Base-by-base conservation (phyloP, 2,329 filamentous ascomycete species). In the Cladophialophora chaetospira region DNA sequence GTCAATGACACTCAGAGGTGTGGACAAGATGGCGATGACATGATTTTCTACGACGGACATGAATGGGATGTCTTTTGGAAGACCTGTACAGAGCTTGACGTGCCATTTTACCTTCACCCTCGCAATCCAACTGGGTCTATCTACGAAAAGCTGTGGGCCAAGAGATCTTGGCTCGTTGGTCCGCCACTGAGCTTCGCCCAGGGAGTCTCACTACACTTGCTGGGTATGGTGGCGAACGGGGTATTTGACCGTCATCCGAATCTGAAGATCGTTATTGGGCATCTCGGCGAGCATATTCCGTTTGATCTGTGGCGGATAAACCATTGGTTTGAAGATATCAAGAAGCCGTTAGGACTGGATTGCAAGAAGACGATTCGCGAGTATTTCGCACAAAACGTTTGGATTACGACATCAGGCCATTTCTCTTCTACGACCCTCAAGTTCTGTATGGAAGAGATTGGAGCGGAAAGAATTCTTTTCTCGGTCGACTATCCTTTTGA, bases 1-100 rank as follows among this genome's bases (percentile, higher is more conserved):
- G 77, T 88, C 44, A 85, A 85, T 65, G 82, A 86, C 66, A 82
- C 78, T 2, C 85, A 88, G 65, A 78, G 80, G 25, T 76, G 81
- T 11, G 83, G 82, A 2, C 2, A 38, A 9, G 80, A 85, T 55
- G 83, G 83, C 31, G 82, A 85, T 54, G 78, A 79, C 21, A 81
- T 84, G 74, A 73, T 87, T 67, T 87, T 86, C 72, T 88, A 87
- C 71, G 85, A 88, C 65, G 73, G 77, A 6, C 75, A 79, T 0
- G 77, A 81, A 58, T 88, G 80, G 76, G 82, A 85, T 62, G 68
- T 78, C 17, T 68, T 68, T 47, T 68, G 66, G 66, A 38, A 42
- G 21, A 63, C 59, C 0, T 58, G 58, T 8, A 63, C 57, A 1
- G 65, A 64, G 38, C 61, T 68, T 3, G 62, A 67, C 23, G 66